Evolutionary conservation across 1,284 basidiomycete genomes (phyloP), one percentile per base, ranked within the genome.

Genomic region (Marasmius oreades): DNA sequence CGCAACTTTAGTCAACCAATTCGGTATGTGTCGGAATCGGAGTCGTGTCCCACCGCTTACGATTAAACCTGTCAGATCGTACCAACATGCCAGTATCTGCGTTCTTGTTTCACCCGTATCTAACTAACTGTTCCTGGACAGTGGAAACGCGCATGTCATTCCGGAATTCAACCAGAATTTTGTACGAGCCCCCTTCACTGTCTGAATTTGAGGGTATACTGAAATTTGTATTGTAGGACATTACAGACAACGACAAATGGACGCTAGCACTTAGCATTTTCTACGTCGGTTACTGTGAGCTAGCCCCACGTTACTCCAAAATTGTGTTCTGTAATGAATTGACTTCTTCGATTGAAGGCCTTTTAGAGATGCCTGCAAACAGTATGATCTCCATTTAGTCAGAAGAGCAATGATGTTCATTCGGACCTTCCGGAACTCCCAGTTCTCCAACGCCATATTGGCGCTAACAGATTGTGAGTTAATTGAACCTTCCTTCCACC

Each of bases 301-400:
- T 22, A 20, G 16, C 33, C 8, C 39, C 26, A n/a, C 42, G 5
- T 26, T 42, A 20, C 50, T 8, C 43, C 18, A 12, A 22, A 18
- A 24, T 42, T 28, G 23, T 7, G 8, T n/a, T 53, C 23, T 39
- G 14, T 37, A 16, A 26, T 18, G 7, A 5, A 20, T 11, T 10
- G 14, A 2, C 36, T 37, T 37, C 36, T 5, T 42, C n/a, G 12
- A 20, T 4, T 57, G 20, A 23, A 81, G 79, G 79, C 63, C 69
- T 82, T 1, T 65, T 83, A 5, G 80, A 82, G 63, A 82, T 82
- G 69, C 80, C 80, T 16, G 79, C 80, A 0, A 82, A 82, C 61
- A 69, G 80, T 78, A 52, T 42, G 66, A 5, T 24, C 26, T 50
- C 55, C n/a, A n/a, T n/a, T n/a, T 42, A 18, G 16, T 22, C 16